phyloP scores from a whole-genome alignment of 2,329 filamentous ascomycete genomes.

The Neofusicoccum sp. region DNA sequence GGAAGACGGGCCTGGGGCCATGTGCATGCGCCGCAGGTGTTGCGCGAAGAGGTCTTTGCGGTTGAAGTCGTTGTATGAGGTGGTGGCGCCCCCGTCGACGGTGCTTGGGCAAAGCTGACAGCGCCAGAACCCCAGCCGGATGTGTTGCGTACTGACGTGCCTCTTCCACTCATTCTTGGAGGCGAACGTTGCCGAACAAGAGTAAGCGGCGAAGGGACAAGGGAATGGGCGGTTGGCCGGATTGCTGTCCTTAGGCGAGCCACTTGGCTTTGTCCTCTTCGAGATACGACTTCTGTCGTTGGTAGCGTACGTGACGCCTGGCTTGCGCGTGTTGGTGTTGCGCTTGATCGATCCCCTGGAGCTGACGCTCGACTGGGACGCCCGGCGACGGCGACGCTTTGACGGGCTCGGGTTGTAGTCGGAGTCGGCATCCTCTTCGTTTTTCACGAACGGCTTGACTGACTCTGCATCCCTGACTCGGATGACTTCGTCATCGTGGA shows the following conservation, averaged over 20 bases:
- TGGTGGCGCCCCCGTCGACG: slow-evolving; percentile 29
- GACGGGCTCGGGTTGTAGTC: slow-evolving; percentile 33
- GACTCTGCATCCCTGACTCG: slow-evolving; percentile 34
- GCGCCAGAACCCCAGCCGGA: slow-evolving; percentile 70
- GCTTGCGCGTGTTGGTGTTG: neutral
- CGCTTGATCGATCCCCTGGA: slow-evolving; percentile 15
- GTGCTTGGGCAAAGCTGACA: slow-evolving; percentile 63
- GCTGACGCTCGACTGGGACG: slow-evolving; percentile 28
- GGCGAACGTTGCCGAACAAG: slow-evolving; percentile 69
- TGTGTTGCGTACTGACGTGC: slow-evolving; percentile 77
- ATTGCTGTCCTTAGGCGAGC: slow-evolving; percentile 14
- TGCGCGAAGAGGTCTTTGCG: slow-evolving; percentile 90
- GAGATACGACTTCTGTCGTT: slow-evolving; percentile 1
- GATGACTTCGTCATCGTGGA: slow-evolving; percentile 10
- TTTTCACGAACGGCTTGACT: slow-evolving; percentile 32
- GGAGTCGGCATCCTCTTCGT: slow-evolving; percentile 31
- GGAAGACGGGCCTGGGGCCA: slow-evolving; percentile 41
- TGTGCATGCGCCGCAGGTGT: slow-evolving; percentile 84
- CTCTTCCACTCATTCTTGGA: slow-evolving; percentile 96
- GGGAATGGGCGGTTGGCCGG: slow-evolving; percentile 58
- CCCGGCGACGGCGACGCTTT: slow-evolving; percentile 26
- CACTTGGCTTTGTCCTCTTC: neutral
- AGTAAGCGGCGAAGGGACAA: slow-evolving; percentile 77
- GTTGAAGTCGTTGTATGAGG: slow-evolving; percentile 68
- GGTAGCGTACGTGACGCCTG: neutral